phyloP scores from a whole-genome alignment of 441 rosid species.

The Euphorbia corollata region DNA sequence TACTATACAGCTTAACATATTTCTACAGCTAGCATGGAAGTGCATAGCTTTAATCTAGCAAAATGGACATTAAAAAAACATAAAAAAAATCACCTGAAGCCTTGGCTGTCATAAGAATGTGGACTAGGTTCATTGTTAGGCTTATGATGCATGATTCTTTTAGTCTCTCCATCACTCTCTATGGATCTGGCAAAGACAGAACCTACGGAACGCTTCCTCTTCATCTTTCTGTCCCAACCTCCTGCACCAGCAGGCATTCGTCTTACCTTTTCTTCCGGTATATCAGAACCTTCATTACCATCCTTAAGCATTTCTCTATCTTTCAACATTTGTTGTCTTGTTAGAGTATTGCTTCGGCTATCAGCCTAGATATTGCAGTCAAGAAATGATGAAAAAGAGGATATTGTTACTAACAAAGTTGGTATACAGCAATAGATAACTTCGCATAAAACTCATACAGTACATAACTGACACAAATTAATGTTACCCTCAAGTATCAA shows the following conservation, averaged over 20 bases:
- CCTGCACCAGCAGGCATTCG: conserved; percentile 55
- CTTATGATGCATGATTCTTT: conserved; percentile 36
- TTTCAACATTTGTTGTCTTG: conserved; percentile 41
- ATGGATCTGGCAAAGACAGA: conserved; percentile 35
- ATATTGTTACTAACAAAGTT: conserved; percentile 4
- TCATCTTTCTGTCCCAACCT: conserved; percentile 61
- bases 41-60: background rate
- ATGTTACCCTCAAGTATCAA: background rate
- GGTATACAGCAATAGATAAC: background rate
- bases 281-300: conserved; percentile 34
- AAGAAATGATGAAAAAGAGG: background rate
- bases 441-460: background rate
- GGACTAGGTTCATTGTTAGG: conserved; percentile 33
- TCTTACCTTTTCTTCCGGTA: conserved; percentile 43
- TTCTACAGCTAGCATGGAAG: background rate
- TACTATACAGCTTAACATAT: background rate
- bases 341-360: conserved; percentile 27
- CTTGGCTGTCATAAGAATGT: conserved; percentile 37
- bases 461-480: background rate
- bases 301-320: conserved; percentile 41
- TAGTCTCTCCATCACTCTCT: conserved; percentile 41
- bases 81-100: conserved; percentile 39
- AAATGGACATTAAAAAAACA: background rate
- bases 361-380: conserved; percentile 36
- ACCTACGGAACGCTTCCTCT: conserved; percentile 49